Evolutionary conservation across 2,329 filamentous ascomycete species (phyloP).

Genomic region (Orbilia ellipsospora): DNA sequence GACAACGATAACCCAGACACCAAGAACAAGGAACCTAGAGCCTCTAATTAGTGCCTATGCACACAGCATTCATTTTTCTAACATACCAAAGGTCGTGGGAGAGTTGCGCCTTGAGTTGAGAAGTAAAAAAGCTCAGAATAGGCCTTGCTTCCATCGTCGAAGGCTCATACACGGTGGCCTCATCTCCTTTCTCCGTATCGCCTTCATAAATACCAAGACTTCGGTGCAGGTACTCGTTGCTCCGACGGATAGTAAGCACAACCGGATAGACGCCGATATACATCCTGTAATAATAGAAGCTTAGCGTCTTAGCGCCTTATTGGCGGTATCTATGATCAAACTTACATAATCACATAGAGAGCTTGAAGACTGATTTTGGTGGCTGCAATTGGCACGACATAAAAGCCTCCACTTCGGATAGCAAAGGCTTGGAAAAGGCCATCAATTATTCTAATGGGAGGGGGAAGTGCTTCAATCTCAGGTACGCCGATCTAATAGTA

Average conservation of each 20-base stretch:
- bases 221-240: constrained; percentile 69
- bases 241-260: constrained; percentile 68
- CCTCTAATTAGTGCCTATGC: background rate
- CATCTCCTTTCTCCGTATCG: constrained; percentile 45
- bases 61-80: background rate
- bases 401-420: constrained; percentile 68
- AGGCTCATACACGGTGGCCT: constrained; percentile 55
- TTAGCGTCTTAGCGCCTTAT: background rate
- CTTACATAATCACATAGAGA: constrained; percentile 68
- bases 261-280: constrained; percentile 70
- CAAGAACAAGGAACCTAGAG: constrained; percentile 43
- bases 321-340: background rate
- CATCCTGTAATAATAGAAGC: constrained; percentile 62
- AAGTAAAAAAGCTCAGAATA: constrained; percentile 23
- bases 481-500: constrained; percentile 62
- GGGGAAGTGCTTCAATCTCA: constrained; percentile 62
- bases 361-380: constrained; percentile 67
- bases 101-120: constrained; percentile 31
- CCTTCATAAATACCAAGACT: constrained; percentile 67
- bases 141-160: constrained; percentile 23
- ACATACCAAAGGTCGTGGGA: constrained; percentile 43
- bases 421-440: constrained; percentile 69
- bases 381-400: constrained; percentile 64
- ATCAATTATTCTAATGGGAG: constrained; percentile 64
- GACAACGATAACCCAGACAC: constrained; percentile 47